Conservation (phyloP, 129 eudicot species). For the Solidago caesia region DNA sequence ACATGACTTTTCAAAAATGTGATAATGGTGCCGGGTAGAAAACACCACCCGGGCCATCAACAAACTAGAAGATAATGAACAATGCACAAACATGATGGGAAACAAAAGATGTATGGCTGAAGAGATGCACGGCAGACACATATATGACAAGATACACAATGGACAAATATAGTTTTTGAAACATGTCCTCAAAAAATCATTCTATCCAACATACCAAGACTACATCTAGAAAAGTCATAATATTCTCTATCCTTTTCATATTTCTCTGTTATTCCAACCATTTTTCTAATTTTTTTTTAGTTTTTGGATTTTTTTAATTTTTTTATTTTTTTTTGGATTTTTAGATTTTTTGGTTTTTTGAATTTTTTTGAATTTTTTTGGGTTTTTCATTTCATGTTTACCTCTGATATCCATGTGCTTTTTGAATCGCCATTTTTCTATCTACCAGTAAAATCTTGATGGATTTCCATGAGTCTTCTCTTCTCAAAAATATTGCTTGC, state of each 20-base stretch:
- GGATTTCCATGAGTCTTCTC: constrained; percentile 19
- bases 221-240: constrained; percentile 23
- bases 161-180: constrained; percentile 21
- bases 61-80: no score
- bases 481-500: constrained; percentile 17
- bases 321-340: neutral
- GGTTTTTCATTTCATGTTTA: constrained; percentile 20
- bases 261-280: constrained; percentile 20
- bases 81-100: no score
- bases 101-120: constrained; percentile 8
- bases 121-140: constrained; percentile 13
- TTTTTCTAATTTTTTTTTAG: neutral
- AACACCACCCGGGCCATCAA: no score
- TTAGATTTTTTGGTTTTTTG: neutral
- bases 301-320: neutral
- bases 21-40: no score
- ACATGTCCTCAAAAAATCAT: constrained; percentile 30
- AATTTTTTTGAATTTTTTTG: constrained; percentile 20
- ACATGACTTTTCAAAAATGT: no score
- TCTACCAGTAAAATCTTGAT: constrained; percentile 18
- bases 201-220: constrained; percentile 30
- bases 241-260: neutral
- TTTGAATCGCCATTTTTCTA: constrained; percentile 24
- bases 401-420: constrained; percentile 30
- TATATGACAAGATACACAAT: constrained; percentile 18